These are phyloP conservation scores for Penicillium ucsense DNA, from an alignment of 495 filamentous ascomycete genomes.

Conservation along the genomic window DNA sequence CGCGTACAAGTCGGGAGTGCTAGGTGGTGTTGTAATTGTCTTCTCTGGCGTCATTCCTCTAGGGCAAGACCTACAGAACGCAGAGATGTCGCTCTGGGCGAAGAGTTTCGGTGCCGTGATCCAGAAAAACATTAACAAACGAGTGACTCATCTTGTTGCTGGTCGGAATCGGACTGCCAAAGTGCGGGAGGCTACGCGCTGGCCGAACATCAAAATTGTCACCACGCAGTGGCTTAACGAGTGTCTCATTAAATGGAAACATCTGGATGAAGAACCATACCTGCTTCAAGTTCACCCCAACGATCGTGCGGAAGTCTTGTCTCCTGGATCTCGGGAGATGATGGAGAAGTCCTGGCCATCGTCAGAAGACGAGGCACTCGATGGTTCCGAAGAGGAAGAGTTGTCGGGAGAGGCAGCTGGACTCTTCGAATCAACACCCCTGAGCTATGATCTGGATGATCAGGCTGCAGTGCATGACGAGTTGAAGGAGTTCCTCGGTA, in stretches of 20 bases:
- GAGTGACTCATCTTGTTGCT: conserved; percentile 61
- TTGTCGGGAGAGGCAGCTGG: conserved; percentile 31
- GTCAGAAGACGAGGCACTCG: conserved; percentile 34
- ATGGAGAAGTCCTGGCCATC: conserved; percentile 32
- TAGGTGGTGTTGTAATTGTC: conserved; percentile 62
- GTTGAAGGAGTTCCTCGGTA: conserved; percentile 65
- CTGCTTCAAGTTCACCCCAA: conserved; percentile 54
- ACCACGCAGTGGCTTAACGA: conserved; percentile 81
- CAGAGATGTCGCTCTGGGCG: conserved; percentile 77
- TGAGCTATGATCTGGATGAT: conserved; percentile 39
- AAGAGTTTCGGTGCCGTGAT: conserved; percentile 76
- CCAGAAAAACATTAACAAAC: conserved; percentile 43
- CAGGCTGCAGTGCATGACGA: conserved; percentile 54
- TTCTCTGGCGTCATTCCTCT: conserved; percentile 85
- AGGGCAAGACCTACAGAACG: conserved; percentile 62
- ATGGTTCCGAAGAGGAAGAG: conserved; percentile 31
- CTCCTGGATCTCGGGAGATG: conserved; percentile 21
- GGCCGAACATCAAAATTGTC: conserved; percentile 76
- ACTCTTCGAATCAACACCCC: conserved; percentile 23
- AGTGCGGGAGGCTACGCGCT: conserved; percentile 65
- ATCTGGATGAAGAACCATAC: conserved; percentile 65
- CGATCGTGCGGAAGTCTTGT: conserved; percentile 40
- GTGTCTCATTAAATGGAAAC: conserved; percentile 68
- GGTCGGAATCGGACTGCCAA: conserved; percentile 80
- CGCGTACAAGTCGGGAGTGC: conserved; percentile 59